phyloP scores from a whole-genome alignment of 139 green algal species.

The Chlamydomonas sp. region DNA sequence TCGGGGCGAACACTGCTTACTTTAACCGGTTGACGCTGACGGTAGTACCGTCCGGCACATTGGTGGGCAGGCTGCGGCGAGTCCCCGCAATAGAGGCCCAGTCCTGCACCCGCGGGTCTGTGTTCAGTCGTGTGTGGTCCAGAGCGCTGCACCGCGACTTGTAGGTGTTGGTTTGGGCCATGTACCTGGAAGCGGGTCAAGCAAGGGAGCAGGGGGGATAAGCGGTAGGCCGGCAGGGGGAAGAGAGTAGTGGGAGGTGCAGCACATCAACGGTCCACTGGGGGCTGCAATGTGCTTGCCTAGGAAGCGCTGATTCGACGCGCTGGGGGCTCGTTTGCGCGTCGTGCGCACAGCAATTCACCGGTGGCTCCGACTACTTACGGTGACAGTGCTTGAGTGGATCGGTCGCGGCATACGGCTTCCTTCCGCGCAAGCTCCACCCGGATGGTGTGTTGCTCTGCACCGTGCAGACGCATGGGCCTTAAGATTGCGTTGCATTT shows the following conservation, averaged over 20 bases:
- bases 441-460: slow-evolving; percentile 1
- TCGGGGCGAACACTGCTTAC: neutral
- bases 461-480: neutral
- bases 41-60: slow-evolving; percentile 1
- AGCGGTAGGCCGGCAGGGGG: neutral
- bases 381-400: neutral
- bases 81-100: slow-evolving; percentile 6
- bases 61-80: slow-evolving; percentile 6
- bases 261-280: neutral
- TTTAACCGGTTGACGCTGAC: slow-evolving; percentile 22
- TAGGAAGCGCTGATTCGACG: neutral
- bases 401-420: neutral
- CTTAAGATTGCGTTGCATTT: too few relatives aligned
- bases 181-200: neutral
- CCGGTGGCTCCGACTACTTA: neutral
- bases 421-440: slow-evolving; percentile 6
- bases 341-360: neutral
- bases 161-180: neutral
- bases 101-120: slow-evolving; percentile 29
- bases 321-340: neutral
- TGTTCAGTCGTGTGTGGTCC: slow-evolving; percentile 9
- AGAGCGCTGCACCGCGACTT: neutral
- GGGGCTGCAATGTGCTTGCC: neutral
- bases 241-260: neutral
- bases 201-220: neutral